Conservation (phyloP, 345 rosid species). For the Brassica juncea region DNA sequence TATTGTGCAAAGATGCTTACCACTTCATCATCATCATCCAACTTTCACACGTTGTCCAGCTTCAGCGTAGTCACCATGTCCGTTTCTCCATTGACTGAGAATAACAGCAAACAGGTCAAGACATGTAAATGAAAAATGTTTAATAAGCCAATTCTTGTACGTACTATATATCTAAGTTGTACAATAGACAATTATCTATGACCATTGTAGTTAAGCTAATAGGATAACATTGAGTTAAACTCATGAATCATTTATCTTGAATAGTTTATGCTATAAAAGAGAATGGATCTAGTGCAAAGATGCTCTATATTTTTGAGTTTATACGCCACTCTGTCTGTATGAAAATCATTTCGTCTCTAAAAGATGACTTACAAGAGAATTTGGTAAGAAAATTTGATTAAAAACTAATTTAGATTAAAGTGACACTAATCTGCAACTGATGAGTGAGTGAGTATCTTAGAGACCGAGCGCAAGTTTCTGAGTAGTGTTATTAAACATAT, state of each 20-base stretch:
- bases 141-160: background rate
- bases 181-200: background rate
- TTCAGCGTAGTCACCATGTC: background rate
- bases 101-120: background rate
- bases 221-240: background rate
- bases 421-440: slow-evolving; percentile 14
- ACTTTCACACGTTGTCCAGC: background rate
- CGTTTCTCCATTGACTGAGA: background rate
- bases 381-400: background rate
- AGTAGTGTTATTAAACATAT: slow-evolving; percentile 9
- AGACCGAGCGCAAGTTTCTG: background rate
- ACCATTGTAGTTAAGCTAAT: background rate
- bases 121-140: background rate
- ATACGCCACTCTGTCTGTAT: too few relatives aligned
- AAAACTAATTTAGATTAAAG: background rate
- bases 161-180: background rate
- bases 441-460: background rate
- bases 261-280: background rate
- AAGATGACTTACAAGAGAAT: background rate
- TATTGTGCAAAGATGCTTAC: too few relatives aligned
- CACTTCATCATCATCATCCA: background rate
- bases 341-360: background rate
- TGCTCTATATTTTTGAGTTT: too few relatives aligned
- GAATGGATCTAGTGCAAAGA: too few relatives aligned
- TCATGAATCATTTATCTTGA: background rate